Percentiles rank a stretch among this genome's conserved stretches.
These are phyloP conservation scores for Plasmodium chabaudi DNA, from an alignment of 169 alveolate genomes.

Conservation along the genomic window DNA sequence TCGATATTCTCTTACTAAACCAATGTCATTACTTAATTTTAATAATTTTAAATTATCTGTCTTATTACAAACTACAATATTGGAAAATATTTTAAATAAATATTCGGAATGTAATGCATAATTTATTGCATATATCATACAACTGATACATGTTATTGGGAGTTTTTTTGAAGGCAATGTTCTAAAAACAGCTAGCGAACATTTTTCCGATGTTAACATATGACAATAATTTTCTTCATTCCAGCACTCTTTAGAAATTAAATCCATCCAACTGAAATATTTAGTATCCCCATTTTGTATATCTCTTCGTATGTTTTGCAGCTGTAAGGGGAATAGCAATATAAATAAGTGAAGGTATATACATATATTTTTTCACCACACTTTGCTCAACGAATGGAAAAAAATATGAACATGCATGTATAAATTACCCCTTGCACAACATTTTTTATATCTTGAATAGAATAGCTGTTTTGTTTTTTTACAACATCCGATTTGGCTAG, in stretches of 20 bases:
- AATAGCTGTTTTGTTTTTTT: slow-evolving; percentile 19
- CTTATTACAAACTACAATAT: slow-evolving; percentile 25
- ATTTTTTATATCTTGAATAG: slow-evolving; percentile 24
- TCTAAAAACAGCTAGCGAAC: slow-evolving; percentile 21
- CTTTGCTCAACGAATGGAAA: too few relatives aligned
- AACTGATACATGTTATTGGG: slow-evolving; percentile 30
- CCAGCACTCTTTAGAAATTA: slow-evolving; percentile 57
- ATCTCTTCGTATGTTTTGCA: slow-evolving; percentile 15
- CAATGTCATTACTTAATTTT: slow-evolving; percentile 8
- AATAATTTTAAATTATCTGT: slow-evolving; percentile 17
- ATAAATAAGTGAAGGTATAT: too few relatives aligned
- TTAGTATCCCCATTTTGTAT: neutral
- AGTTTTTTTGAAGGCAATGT: slow-evolving; percentile 13
- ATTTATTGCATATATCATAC: slow-evolving; percentile 40
- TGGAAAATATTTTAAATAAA: slow-evolving; percentile 13
- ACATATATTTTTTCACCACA: neutral
- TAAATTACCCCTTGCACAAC: slow-evolving; percentile 26
- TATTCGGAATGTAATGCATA: slow-evolving; percentile 29
- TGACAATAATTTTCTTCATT: slow-evolving; percentile 6
- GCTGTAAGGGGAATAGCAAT: slow-evolving; percentile 20
- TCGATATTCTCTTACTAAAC: slow-evolving; percentile 39
- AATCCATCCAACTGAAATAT: slow-evolving; percentile 45
- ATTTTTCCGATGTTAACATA: slow-evolving; percentile 7
- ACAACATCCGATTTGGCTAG: neutral
- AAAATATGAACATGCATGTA: neutral